These are phyloP conservation scores for Gastrolobium bilobum DNA, from an alignment of 306 rosid species.

Conservation along the genomic window DNA sequence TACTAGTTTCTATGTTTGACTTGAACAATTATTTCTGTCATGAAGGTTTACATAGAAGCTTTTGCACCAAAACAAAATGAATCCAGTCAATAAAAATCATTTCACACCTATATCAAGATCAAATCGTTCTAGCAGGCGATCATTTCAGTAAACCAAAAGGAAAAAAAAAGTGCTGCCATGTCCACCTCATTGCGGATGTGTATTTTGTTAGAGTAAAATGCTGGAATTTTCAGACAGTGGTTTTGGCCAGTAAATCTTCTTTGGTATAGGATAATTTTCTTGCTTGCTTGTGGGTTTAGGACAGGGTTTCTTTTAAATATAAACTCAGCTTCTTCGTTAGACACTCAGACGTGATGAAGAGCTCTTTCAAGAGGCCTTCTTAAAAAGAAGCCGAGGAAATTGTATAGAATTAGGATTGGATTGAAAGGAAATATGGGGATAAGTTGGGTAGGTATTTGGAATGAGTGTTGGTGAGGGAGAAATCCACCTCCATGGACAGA, in stretches of 20 bases:
- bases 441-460: no score
- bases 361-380: no score
- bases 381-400: no score
- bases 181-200: neutral
- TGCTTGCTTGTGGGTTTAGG: neutral
- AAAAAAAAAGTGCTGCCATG: neutral
- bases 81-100: neutral
- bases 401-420: no score
- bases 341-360: neutral
- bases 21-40: neutral
- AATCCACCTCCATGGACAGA: no score
- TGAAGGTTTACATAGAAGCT: neutral
- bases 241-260: neutral
- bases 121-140: conserved; percentile 4
- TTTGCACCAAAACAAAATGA: conserved; percentile 4
- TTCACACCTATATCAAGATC: neutral
- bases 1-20: conserved; percentile 8
- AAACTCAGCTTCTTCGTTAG: neutral
- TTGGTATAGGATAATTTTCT: neutral
- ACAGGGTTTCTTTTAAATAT: neutral
- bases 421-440: no score
- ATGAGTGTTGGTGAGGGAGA: no score
- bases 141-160: neutral
- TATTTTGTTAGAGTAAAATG: neutral
- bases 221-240: neutral